Evolutionary conservation across 345 rosid species (phyloP), one percentile per base, ranked within the genome.

Genomic region (Eucalyptus camaldulensis): DNA sequence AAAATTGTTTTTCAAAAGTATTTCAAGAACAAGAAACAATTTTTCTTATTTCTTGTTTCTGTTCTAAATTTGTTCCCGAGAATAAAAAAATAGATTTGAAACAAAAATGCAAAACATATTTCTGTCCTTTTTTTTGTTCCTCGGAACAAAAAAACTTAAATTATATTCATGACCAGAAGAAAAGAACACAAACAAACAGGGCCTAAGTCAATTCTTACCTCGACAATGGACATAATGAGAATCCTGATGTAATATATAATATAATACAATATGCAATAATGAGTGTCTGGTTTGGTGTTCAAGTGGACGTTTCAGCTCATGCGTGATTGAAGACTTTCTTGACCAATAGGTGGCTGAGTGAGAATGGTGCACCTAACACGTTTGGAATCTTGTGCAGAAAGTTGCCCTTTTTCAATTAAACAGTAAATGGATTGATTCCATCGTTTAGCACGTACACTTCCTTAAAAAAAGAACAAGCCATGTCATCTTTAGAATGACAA

Each of bases 61-160:
- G 1, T 47, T 47, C 13, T 4, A 47, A 47, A 47, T 47, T 47
- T 47, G 49, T 47, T 47, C 1, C 12, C 0, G 0, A 1, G 13
- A 9, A 47, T 0, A 47, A 47, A 47, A 47, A 47, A 3, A 47
- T 33, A 10, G 4, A 47, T 47, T 47, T 10, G 49, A 12, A 47
- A 47, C 4, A 47, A 47, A 47, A 47, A 47, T 12, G 12, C 0
- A 47, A 33, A 33, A 33, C 37, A 3, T 33, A 33, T 33, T 33
- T 33, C 37, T 33, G 3, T 33, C 3, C 37, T 33, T 33, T 33
- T 33, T 47, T 10, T 47, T 47, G 5, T 37, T 47, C 11, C 4
- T 37, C 4, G 11, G 3, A 47, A 47, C 49, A 10, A 47, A 47
- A 47, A 10, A 37, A 33, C 37, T 2, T 2, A 33, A 47, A 47